Base-by-base conservation (phyloP, 164 flowering plant genomes). In the Magnolia sinica region DNA sequence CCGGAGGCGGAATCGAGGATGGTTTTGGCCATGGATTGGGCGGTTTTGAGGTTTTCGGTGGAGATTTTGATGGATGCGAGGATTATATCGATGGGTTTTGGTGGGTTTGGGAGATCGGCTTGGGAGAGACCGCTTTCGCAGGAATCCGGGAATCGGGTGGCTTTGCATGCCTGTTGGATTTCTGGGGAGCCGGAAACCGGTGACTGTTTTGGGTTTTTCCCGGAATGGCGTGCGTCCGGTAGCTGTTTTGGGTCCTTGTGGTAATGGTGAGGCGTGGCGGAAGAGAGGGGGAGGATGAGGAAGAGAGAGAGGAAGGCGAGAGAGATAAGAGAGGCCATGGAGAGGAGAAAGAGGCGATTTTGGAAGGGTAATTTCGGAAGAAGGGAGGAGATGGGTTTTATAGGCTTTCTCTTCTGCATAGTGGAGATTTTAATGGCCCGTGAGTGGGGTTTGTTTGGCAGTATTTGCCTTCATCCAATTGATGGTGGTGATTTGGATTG, bases 151-250 rank as follows among this genome's bases (percentile, higher is more conserved):
- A 74, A 84, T 1, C 88, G 87, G 1, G 98, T 90, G 76, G 98
- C 90, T 14, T 86, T 85, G 84, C 98, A 95, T 31, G 96, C 92
- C 69, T 78, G 85, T 1, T 58, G 84, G 77, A 88, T 82, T 58
- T 76, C 71, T 5, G 80, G 50, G 6, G 83, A 67, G 77, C 45
- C 4, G 45, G 83, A 11, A 20, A 51, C 1, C 11, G 50, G 24
- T 4, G 49, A 8, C 8, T 74, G 71, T 22, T 0, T 29, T 61
- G 72, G 66, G 73, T 8, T 64, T 19, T 74, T 22, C 70, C 14
- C 19, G 23, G 45, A 18, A 29, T 73, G 66, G 66, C 61, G 61
- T 11, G 37, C 7, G 20, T 10, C 50, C n/a, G 50, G 20, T 5
- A 19, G 49, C 29, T 19, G 50, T 20, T 10, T n/a, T 18, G 70